A percentile compares a stretch with the other conserved stretches of the same genome.
Evolutionary conservation across 345 rosid genomes (phyloP).

Genomic region (Aquilaria malaccensis): DNA sequence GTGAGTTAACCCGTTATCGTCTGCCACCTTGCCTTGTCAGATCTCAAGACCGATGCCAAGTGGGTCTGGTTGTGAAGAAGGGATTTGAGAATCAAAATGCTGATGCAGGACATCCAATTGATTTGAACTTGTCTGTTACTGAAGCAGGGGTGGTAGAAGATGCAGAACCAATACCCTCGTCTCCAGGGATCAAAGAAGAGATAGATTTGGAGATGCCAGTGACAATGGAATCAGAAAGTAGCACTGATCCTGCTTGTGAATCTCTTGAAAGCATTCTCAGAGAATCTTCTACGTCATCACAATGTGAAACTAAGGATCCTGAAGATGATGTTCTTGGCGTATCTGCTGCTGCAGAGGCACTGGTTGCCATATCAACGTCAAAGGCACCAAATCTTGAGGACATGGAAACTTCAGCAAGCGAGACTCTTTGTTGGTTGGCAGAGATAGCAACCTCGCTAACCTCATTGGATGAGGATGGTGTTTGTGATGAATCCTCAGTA

Average conservation of each 20-base stretch:
- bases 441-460: conserved; percentile 30
- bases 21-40: conserved; percentile 2
- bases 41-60: conserved; percentile 10
- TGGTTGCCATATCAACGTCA: conserved; percentile 48
- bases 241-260: conserved; percentile 14
- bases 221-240: conserved; percentile 21
- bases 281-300: conserved; percentile 14
- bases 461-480: conserved; percentile 7
- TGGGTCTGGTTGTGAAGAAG: conserved; percentile 1
- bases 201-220: conserved; percentile 62
- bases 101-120: conserved; percentile 33
- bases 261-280: conserved; percentile 18
- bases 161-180: conserved; percentile 16
- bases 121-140: conserved; percentile 47
- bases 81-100: conserved; percentile 12
- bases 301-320: conserved; percentile 14
- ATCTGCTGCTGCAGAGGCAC: conserved; percentile 68
- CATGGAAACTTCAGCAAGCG: conserved; percentile 15
- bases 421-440: conserved; percentile 61
- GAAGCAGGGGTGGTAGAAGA: conserved; percentile 42
- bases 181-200: conserved; percentile 26
- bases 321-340: conserved; percentile 16
- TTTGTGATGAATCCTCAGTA: conserved; percentile 3
- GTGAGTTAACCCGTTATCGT: conserved; percentile 12
- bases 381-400: conserved; percentile 12